Conservation (phyloP, 1,284 basidiomycete genomes). For the Peniophora sp. region DNA sequence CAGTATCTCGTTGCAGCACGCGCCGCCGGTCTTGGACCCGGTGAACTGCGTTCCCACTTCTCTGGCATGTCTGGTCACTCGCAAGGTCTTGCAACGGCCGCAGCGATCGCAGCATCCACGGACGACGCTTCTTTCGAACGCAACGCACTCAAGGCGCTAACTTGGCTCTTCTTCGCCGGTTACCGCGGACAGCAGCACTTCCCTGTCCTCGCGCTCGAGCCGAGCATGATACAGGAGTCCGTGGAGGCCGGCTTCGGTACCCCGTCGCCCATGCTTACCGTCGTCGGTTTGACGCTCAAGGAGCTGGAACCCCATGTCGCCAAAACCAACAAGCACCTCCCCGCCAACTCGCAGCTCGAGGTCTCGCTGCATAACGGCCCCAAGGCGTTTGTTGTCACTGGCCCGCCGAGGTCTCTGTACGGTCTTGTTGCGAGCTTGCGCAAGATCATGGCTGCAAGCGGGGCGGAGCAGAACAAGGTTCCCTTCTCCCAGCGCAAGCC, state of each 20-base stretch:
- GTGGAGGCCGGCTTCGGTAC: constrained; percentile 89
- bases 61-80: constrained; percentile 93
- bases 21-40: constrained; percentile 69
- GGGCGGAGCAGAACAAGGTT: constrained; percentile 88
- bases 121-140: constrained; percentile 66
- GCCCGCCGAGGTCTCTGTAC: constrained; percentile 86
- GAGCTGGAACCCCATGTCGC: constrained; percentile 79
- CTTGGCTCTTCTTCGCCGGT: constrained; percentile 91
- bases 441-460: constrained; percentile 82
- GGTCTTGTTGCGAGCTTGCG: constrained; percentile 88
- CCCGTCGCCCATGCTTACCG: constrained; percentile 90
- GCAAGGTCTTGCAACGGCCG: constrained; percentile 91
- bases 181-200: constrained; percentile 92
- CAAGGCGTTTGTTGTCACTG: constrained; percentile 88
- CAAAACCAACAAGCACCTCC: constrained; percentile 85
- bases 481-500: constrained; percentile 94
- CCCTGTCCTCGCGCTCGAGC: constrained; percentile 89
- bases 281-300: constrained; percentile 77
- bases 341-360: constrained; percentile 69
- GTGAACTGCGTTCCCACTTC: constrained; percentile 70
- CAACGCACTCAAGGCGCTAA: constrained; percentile 80
- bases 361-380: constrained; percentile 92
- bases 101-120: constrained; percentile 78
- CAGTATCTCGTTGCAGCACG: constrained; percentile 85
- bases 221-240: constrained; percentile 80